Evolutionary conservation across 1,139 yeast species (phyloP).

Genomic region (Scheffersomyces parashehatae): DNA sequence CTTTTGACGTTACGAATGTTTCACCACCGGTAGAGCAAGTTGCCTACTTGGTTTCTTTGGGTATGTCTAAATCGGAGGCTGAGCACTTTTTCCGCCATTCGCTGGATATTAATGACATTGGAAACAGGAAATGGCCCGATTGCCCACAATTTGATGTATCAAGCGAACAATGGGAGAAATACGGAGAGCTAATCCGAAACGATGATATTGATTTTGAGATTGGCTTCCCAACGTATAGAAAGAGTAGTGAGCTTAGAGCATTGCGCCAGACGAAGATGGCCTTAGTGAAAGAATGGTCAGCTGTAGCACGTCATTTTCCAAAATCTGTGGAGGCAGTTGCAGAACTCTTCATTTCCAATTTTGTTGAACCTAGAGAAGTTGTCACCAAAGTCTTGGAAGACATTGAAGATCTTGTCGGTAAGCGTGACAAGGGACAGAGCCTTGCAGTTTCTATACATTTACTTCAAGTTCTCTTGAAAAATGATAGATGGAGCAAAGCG

Average conservation of each 20-base stretch:
- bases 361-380: constrained; percentile 8
- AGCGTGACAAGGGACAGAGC: constrained; percentile 9
- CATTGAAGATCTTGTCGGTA: constrained; percentile 11
- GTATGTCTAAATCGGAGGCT: constrained; percentile 43
- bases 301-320: constrained; percentile 52
- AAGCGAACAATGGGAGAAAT: constrained; percentile 23
- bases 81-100: constrained; percentile 35
- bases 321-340: constrained; percentile 51
- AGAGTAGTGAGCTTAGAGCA: constrained; percentile 25
- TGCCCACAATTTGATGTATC: constrained; percentile 24
- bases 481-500: constrained; percentile 6
- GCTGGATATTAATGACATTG: constrained; percentile 19
- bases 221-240: constrained; percentile 12
- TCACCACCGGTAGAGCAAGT: constrained; percentile 54
- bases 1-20: constrained; percentile 49
- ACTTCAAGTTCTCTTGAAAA: constrained; percentile 8
- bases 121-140: constrained; percentile 23
- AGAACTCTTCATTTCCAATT: constrained; percentile 34
- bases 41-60: constrained; percentile 46
- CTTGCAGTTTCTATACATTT: constrained; percentile 10
- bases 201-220: constrained; percentile 16
- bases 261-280: constrained; percentile 21
- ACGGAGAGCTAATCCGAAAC: constrained; percentile 9
- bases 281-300: constrained; percentile 49
- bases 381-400: constrained; percentile 12